Percentiles rank a stretch among this genome's conserved stretches.
phyloP scores from a whole-genome alignment of 805 yeast species.

The Yamadazyma kitorensis region DNA sequence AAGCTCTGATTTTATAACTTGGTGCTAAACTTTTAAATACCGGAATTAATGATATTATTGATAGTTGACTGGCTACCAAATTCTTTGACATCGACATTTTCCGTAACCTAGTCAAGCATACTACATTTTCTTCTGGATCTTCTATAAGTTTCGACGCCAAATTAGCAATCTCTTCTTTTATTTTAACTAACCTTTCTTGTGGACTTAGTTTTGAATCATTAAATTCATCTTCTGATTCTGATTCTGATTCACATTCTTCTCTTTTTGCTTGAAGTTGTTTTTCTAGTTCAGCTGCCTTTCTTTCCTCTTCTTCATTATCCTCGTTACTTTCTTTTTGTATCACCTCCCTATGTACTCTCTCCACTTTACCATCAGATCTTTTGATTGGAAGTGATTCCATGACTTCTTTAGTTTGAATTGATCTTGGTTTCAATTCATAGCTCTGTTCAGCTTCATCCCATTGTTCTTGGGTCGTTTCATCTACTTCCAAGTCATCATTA shows the following conservation, averaged over 20 bases:
- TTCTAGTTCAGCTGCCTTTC: slow-evolving; percentile 7
- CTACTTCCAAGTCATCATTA: slow-evolving; percentile 5
- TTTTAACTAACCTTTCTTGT: slow-evolving; percentile 51
- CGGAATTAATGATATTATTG: slow-evolving; percentile 77
- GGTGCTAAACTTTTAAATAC: slow-evolving; percentile 86
- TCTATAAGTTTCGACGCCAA: slow-evolving; percentile 75
- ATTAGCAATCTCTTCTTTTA: slow-evolving; percentile 82
- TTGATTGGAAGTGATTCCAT: slow-evolving; percentile 82
- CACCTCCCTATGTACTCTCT: slow-evolving; percentile 52
- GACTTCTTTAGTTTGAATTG: slow-evolving; percentile 36
- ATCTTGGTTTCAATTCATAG: slow-evolving; percentile 73
- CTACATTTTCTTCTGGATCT: slow-evolving; percentile 83
- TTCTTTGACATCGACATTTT: slow-evolving; percentile 69
- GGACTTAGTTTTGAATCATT: slow-evolving; percentile 48
- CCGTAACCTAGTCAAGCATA: slow-evolving; percentile 61
- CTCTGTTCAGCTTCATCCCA: slow-evolving; percentile 79
- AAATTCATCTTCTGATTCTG: slow-evolving; percentile 31
- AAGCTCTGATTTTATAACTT: slow-evolving; percentile 78
- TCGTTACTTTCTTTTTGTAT: slow-evolving; percentile 19
- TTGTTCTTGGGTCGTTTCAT: slow-evolving; percentile 6
- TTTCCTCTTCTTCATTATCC: slow-evolving; percentile 14
- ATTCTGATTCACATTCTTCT: slow-evolving; percentile 20
- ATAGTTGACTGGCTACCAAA: slow-evolving; percentile 62
- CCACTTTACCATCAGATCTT: slow-evolving; percentile 65
- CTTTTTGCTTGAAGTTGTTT: slow-evolving; percentile 22